Conservation (phyloP, 192 early-diverging fungal species). For the Phlyctochytrium arcticum region DNA sequence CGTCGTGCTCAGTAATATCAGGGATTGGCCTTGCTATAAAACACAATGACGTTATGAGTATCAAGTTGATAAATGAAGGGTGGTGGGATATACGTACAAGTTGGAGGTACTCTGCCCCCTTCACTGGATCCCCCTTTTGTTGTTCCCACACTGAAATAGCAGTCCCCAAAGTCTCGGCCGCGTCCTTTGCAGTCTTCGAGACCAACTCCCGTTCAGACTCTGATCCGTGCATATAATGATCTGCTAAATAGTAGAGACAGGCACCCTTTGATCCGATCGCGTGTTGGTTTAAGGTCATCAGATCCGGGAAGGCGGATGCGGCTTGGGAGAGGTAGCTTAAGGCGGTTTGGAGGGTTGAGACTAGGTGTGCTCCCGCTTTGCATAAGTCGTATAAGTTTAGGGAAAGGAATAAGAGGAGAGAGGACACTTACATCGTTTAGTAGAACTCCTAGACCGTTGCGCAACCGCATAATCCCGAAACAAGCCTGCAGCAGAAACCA, state of each 20-base stretch:
- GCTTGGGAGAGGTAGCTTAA: slow-evolving; percentile 5
- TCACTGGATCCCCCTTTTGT: background rate
- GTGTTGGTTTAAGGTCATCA: background rate
- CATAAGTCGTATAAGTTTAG: no score
- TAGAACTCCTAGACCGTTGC: slow-evolving; percentile 4
- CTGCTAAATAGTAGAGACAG: slow-evolving; percentile 12
- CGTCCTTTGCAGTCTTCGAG: background rate
- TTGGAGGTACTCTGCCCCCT: background rate
- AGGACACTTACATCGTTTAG: background rate
- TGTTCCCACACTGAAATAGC: background rate
- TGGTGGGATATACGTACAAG: background rate
- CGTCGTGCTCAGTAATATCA: slow-evolving; percentile 9
- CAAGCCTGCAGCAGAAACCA: slow-evolving; percentile 7
- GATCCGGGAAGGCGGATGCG: background rate
- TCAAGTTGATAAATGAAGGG: no score
- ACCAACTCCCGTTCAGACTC: background rate
- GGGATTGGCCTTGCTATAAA: slow-evolving; percentile 10
- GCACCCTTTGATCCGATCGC: slow-evolving; percentile 8
- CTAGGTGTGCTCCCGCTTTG: background rate
- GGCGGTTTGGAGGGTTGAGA: slow-evolving; percentile 5
- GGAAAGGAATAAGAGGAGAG: no score
- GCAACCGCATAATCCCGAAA: slow-evolving; percentile 19
- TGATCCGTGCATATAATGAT: background rate
- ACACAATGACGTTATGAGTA: no score
- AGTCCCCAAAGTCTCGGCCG: background rate